These are phyloP conservation scores for Corymbia maculata DNA, from an alignment of 345 rosid genomes.

Conservation along the genomic window DNA sequence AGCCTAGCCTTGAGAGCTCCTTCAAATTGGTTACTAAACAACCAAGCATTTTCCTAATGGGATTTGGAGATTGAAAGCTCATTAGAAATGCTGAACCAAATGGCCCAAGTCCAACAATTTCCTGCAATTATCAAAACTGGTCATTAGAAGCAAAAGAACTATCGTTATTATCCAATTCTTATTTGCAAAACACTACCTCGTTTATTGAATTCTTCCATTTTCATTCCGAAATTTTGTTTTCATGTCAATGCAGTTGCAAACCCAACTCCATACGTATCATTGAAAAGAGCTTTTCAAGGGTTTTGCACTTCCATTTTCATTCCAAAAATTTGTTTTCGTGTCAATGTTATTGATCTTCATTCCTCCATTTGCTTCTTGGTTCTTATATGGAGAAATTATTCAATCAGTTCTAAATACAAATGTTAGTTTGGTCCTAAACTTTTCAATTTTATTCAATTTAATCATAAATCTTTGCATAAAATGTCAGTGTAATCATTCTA, in stretches of 20 bases:
- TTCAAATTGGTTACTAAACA: too few relatives aligned
- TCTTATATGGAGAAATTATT: not conserved
- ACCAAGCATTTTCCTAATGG: not conserved
- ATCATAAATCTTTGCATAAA: fast-evolving
- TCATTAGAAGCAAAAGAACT: not conserved
- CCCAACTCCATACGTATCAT: not conserved
- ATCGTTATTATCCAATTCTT: not conserved
- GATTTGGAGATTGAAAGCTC: not conserved
- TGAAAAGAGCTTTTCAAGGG: not conserved
- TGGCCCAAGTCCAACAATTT: not conserved
- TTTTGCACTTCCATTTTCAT: not conserved
- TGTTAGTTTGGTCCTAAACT: fast-evolving
- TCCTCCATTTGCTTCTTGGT: not conserved
- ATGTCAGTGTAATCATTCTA: not conserved
- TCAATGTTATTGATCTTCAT: not conserved
- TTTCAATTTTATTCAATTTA: too few relatives aligned
- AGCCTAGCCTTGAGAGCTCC: not conserved
- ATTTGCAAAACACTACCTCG: not conserved
- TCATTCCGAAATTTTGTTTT: not conserved
- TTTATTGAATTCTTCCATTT: not conserved
- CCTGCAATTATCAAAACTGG: not conserved
- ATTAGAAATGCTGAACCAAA: too few relatives aligned
- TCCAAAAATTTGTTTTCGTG: not conserved
- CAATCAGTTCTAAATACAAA: fast-evolving
- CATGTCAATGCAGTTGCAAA: not conserved